Percentiles rank a stretch among this genome's conserved stretches.
Conservation (phyloP, 306 rosid genomes). For the Cyamopsis tetragonoloba region DNA sequence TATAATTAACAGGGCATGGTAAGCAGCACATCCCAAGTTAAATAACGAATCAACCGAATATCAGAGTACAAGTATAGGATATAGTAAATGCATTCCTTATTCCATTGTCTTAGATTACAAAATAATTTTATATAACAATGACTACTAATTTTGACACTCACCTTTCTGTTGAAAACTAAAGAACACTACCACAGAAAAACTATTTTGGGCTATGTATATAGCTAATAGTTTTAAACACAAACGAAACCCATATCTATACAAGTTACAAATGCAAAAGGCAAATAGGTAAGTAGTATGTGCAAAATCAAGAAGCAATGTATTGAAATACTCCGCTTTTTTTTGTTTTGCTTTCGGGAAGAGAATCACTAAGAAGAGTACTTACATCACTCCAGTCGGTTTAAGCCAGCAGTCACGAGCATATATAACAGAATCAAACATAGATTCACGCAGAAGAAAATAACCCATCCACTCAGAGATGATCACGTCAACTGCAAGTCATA, state of each 20-base stretch:
- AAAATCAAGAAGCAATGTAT: slow-evolving; percentile 7
- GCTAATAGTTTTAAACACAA: background rate
- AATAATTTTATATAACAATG: background rate
- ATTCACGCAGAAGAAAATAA: slow-evolving; percentile 92
- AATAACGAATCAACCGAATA: background rate
- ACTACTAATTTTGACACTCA: background rate
- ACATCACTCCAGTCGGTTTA: slow-evolving; percentile 95
- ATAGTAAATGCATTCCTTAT: background rate
- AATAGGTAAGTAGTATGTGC: background rate
- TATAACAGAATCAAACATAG: slow-evolving; percentile 98
- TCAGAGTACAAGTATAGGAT: background rate
- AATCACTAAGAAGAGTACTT: slow-evolving; percentile 24
- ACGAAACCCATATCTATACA: no score
- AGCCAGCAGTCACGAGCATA: slow-evolving; percentile 99
- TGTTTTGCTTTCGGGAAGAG: background rate
- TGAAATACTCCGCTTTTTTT: background rate
- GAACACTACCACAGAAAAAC: background rate
- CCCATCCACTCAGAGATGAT: slow-evolving; percentile 99
- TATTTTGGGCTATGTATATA: background rate
- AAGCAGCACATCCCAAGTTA: background rate
- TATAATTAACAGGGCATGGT: background rate
- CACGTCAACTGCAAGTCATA: slow-evolving; percentile 71
- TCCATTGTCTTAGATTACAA: background rate
- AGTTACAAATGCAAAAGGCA: no score
- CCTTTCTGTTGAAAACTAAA: background rate